Conservation (phyloP, 768 basidiomycete genomes). For the Strobilomyces confusus region DNA sequence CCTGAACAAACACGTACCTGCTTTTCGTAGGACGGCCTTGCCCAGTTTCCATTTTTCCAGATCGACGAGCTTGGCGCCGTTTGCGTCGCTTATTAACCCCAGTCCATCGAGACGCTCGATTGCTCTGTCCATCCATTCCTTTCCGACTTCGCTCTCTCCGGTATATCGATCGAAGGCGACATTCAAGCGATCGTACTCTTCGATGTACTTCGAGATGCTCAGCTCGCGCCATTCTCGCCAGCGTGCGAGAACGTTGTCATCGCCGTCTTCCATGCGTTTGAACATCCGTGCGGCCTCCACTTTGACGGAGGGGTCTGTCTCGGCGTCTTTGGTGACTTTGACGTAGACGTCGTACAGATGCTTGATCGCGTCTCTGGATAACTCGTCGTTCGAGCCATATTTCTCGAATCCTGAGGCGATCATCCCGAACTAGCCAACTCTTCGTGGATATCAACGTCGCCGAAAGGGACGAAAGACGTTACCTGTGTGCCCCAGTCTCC, state of each 20-base stretch:
- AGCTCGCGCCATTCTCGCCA: constrained; percentile 93
- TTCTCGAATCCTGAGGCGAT: constrained; percentile 90
- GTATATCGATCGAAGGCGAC: constrained; percentile 89
- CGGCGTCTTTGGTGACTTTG: constrained; percentile 85
- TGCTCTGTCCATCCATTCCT: constrained; percentile 69
- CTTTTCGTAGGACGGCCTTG: constrained; percentile 87
- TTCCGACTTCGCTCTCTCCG: constrained; percentile 81
- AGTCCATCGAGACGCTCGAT: constrained; percentile 64
- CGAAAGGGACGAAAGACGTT: not conserved
- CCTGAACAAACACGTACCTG: constrained; percentile 41
- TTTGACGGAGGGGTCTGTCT: constrained; percentile 66
- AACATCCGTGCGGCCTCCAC: constrained; percentile 81
- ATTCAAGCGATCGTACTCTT: constrained; percentile 86
- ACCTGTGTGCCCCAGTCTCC: constrained; percentile 99
- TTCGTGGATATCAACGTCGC: not conserved
- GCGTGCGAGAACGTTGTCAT: constrained; percentile 75
- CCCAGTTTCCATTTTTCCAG: constrained; percentile 87
- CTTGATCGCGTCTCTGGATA: constrained; percentile 87
- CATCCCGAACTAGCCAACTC: constrained; percentile 61
- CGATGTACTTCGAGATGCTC: constrained; percentile 84
- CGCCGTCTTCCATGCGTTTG: constrained; percentile 92
- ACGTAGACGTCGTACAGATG: constrained; percentile 95
- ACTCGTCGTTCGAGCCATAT: constrained; percentile 81
- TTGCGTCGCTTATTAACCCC: constrained; percentile 68
- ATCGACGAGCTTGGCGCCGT: constrained; percentile 85